These are phyloP conservation scores for Citrus unshiu DNA, from an alignment of 345 rosid species.

Conservation along the genomic window DNA sequence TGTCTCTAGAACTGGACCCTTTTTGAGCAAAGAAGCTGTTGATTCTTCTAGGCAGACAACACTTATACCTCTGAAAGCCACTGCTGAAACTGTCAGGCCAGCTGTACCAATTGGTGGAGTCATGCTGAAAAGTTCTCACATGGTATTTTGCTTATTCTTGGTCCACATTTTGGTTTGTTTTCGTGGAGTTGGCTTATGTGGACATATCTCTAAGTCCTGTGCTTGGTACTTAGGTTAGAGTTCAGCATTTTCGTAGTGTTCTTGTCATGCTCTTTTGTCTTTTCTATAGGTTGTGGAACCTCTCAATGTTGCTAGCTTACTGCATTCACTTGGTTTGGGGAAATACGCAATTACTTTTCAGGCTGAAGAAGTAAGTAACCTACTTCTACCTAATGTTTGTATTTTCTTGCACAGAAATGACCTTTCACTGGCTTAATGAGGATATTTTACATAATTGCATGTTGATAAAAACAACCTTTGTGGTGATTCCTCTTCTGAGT, in stretches of 20 bases:
- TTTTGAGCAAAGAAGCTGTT: slow-evolving; percentile 5
- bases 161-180: background rate
- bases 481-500: background rate
- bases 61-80: background rate
- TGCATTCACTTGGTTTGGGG: slow-evolving; percentile 51
- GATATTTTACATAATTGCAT: background rate
- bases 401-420: background rate
- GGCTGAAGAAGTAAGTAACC: slow-evolving; percentile 59
- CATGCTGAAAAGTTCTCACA: slow-evolving; percentile 13
- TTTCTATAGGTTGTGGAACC: slow-evolving; percentile 33
- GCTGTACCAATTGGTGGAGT: slow-evolving; percentile 11
- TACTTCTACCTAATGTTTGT: background rate
- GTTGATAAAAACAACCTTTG: background rate
- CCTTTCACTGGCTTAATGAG: background rate
- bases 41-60: slow-evolving; percentile 5
- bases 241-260: background rate
- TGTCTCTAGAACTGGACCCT: slow-evolving; percentile 2
- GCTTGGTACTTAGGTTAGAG: background rate
- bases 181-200: background rate
- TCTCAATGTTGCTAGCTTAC: slow-evolving; percentile 29
- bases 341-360: slow-evolving; percentile 39
- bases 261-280: background rate
- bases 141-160: slow-evolving; percentile 25
- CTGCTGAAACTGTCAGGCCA: slow-evolving; percentile 13
- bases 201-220: background rate